phyloP scores from a whole-genome alignment of 2,329 filamentous ascomycete species.

The Phyllachora maydis region DNA sequence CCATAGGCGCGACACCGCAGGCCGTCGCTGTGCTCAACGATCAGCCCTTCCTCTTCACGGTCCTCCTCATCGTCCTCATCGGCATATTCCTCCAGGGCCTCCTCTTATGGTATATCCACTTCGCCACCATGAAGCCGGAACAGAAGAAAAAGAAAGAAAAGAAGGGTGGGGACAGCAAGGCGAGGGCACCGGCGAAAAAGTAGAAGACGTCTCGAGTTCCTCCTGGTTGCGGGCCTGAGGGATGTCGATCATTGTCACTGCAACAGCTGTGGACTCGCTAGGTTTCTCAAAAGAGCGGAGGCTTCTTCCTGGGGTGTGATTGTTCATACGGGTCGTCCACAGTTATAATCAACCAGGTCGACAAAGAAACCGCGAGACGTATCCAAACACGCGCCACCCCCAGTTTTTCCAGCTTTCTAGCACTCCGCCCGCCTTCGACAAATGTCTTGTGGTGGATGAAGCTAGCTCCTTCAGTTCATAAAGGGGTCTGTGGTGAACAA shows the following conservation, averaged over 20 bases:
- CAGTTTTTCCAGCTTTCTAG: too few relatives aligned
- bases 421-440: too few relatives aligned
- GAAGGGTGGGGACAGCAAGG: slow-evolving; percentile 21
- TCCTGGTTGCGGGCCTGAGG: slow-evolving; percentile 1
- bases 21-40: slow-evolving; percentile 39
- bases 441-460: too few relatives aligned
- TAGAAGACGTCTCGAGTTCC: slow-evolving; percentile 3
- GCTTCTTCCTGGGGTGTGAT: neutral
- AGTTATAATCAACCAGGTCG: too few relatives aligned
- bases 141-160: slow-evolving; percentile 33
- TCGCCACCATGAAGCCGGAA: slow-evolving; percentile 37
- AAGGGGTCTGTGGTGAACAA: too few relatives aligned
- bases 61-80: slow-evolving; percentile 31
- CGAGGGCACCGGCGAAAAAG: slow-evolving; percentile 14
- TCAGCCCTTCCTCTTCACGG: slow-evolving; percentile 36
- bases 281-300: neutral
- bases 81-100: slow-evolving; percentile 21
- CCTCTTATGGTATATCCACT: slow-evolving; percentile 36
- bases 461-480: too few relatives aligned
- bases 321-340: too few relatives aligned
- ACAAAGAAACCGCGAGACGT: neutral
- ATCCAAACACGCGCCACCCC: neutral
- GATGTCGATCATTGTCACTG: neutral
- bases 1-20: slow-evolving; percentile 33
- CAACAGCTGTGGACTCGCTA: neutral